These are phyloP conservation scores for Diaporthe helianthi DNA, from an alignment of 2,329 filamentous ascomycete species.

Conservation along the genomic window DNA sequence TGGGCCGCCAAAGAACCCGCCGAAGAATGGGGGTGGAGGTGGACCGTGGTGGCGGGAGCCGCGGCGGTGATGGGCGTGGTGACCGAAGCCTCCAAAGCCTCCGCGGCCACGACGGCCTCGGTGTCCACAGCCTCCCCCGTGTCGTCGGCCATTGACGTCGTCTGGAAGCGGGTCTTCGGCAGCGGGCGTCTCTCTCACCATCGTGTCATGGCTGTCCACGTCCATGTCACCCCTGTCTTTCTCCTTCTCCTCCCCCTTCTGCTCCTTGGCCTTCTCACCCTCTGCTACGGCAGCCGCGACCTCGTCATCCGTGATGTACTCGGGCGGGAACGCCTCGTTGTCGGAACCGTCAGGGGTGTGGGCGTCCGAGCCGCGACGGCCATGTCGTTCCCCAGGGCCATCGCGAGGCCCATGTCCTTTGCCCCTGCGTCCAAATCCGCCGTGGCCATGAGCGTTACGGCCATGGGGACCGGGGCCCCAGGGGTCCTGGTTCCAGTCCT, in stretches of 20 bases:
- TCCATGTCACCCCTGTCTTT: conserved; percentile 33
- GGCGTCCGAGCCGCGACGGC: conserved; percentile 6
- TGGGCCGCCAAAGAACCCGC: conserved; percentile 34
- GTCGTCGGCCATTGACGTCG: conserved; percentile 25
- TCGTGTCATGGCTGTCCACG: conserved; percentile 43
- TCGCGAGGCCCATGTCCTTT: conserved; percentile 8
- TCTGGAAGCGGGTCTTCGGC: conserved; percentile 39
- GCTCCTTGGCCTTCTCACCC: conserved; percentile 21
- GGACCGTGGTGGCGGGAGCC: conserved; percentile 33
- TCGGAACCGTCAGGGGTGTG: conserved; percentile 16
- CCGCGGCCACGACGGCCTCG: conserved; percentile 36
- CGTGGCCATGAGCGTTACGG: conserved; percentile 20
- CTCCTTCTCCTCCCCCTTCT: conserved; percentile 33
- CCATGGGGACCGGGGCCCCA: conserved; percentile 21
- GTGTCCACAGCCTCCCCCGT: conserved; percentile 35
- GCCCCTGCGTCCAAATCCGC: conserved; percentile 16
- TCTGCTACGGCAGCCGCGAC: conserved; percentile 29
- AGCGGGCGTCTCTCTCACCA: conserved; percentile 38
- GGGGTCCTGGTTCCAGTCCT: conserved; percentile 22
- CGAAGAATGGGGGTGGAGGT: conserved; percentile 37
- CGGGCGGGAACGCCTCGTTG: conserved; percentile 31
- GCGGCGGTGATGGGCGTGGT: conserved; percentile 33
- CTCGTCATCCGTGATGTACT: conserved; percentile 34
- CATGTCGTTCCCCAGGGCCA: conserved; percentile 13
- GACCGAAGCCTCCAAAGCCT: conserved; percentile 29